Evolutionary conservation across 2,329 filamentous ascomycete species (phyloP).

Genomic region (Aureobasidium melanogenum): DNA sequence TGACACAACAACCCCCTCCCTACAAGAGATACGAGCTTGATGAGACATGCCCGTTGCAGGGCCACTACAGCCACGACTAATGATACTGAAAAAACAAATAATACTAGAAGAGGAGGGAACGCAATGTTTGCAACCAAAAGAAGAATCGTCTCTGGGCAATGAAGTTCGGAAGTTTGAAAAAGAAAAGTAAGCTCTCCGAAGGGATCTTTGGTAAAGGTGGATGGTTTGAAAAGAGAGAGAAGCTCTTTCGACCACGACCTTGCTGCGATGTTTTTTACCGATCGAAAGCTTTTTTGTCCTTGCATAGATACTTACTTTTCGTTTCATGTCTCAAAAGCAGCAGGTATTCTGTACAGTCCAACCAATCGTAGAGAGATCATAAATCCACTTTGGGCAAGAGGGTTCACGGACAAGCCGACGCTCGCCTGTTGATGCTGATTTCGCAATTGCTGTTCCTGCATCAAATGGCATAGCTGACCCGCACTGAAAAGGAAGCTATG

Average conservation of each 20-base stretch:
- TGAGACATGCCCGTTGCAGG: constrained; percentile 1
- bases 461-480: not conserved
- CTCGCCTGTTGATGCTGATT: not conserved
- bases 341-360: not conserved
- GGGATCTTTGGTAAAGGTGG: not conserved
- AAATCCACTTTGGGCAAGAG: not conserved
- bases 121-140: not conserved
- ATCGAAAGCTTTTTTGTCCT: not conserved
- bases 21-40: constrained; percentile 10
- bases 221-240: not conserved
- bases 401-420: not conserved
- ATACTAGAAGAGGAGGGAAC: not conserved
- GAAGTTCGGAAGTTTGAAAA: not conserved
- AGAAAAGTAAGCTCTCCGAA: not conserved
- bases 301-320: not conserved
- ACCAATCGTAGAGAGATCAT: not conserved
- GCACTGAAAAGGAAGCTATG: not conserved
- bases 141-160: not conserved
- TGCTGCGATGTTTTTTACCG: not conserved
- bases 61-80: constrained; percentile 4
- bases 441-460: not conserved
- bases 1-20: constrained; percentile 7
- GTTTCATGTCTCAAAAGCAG: not conserved
- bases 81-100: constrained; percentile 1
- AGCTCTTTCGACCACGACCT: not conserved